phyloP scores from a whole-genome alignment of 768 basidiomycete genomes.

The Phanerochaete sordida region DNA sequence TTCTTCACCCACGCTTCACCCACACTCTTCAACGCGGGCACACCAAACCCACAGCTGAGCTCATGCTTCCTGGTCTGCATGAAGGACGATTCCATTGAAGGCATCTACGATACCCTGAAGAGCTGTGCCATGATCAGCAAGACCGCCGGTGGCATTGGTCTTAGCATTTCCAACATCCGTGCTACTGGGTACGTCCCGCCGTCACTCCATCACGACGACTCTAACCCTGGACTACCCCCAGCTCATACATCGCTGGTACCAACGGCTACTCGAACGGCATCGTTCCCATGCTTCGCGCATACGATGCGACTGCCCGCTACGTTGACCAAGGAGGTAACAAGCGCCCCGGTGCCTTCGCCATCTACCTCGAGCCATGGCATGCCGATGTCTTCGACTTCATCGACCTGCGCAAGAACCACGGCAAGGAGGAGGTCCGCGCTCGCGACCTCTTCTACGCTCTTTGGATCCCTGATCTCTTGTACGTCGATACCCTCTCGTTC shows the following conservation, averaged over 20 bases:
- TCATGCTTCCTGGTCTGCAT: constrained; percentile 98
- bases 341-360: constrained; percentile 96
- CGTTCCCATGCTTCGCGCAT: constrained; percentile 98
- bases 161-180: constrained; percentile 94
- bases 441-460: constrained; percentile 97
- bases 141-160: constrained; percentile 96
- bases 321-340: constrained; percentile 99
- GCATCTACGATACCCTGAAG: constrained; percentile 98
- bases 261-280: constrained; percentile 99
- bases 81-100: constrained; percentile 99
- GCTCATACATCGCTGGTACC: constrained; percentile 98
- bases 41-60: constrained; percentile 90
- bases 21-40: constrained; percentile 97
- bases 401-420: constrained; percentile 97
- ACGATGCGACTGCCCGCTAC: constrained; percentile 96
- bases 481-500: constrained; percentile 24
- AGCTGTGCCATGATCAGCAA: constrained; percentile 99
- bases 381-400: constrained; percentile 96
- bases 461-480: constrained; percentile 98
- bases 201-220: too few relatives aligned
- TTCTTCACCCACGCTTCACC: constrained; percentile 99
- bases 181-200: constrained; percentile 89
- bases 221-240: too few relatives aligned
- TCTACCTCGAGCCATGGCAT: constrained; percentile 99
- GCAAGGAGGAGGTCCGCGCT: constrained; percentile 95